Evolutionary conservation across 148 eudicot species (phyloP), one percentile per base, ranked within the genome.

Genomic region (Agrostemma githago): DNA sequence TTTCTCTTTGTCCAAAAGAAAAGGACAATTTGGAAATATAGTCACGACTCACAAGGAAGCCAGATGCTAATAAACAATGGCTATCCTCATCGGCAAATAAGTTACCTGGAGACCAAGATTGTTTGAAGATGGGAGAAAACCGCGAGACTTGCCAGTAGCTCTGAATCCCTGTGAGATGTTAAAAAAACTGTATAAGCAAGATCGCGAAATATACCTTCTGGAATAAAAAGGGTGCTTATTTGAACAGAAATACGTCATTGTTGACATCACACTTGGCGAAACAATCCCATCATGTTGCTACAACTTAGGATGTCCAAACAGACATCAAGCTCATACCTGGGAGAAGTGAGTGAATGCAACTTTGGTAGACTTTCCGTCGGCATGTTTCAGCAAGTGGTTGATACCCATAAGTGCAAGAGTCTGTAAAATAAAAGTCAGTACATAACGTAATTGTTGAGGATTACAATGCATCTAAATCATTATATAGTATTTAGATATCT

Each of bases 381-480:
- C 89, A 77, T 85, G 73, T 67, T 86, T 77, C 79, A 84, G 80
- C 82, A 92, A 84, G 81, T 87, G 87, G 64, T 82, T 66, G 59
- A 92, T 85, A 8, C 91, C 97, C 73, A 71, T 73, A 65, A 86
- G 89, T 77, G 92, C 84, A 75, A 87, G 79, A 54, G 74, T 82
- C 97, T 92, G 84, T 73, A 71, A 51, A 11, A 77, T 44, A 51
- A 72, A 64, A 46, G 37, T 73, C 12, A 77, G 60, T 54, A 62
- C 44, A 76, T 12, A 46, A 70, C 39, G 72, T 16, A 61, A 10
- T 26, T 40, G 20, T 54, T 39, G 34, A 44, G 42, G 62, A 54
- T 0, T 64, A 64, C 5, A 5, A 59, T 42, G 58, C 10, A 57
- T n/a, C 7, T 43, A 63, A n/a, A n/a, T n/a, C n/a, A 34, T 34